Conservation (phyloP, 352 stramenopile species). For the Globisporangium barbulae region DNA sequence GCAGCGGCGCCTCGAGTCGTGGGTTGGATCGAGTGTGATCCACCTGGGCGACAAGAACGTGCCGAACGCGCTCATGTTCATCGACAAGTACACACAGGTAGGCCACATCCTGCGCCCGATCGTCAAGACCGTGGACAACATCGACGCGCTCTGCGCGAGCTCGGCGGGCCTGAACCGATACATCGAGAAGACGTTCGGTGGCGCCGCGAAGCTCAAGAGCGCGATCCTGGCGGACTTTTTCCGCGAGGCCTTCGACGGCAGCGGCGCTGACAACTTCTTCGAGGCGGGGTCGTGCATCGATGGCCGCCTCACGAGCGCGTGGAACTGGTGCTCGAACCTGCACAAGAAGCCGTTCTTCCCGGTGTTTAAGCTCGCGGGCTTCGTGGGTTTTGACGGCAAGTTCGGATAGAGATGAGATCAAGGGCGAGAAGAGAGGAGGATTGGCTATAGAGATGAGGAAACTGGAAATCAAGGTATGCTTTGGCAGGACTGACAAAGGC, state of each 20-base stretch:
- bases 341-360: constrained; percentile 93
- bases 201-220: constrained; percentile 74
- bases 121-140: constrained; percentile 79
- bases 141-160: constrained; percentile 50
- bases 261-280: constrained; percentile 94
- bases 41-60: constrained; percentile 98
- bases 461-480: not conserved
- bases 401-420: constrained; percentile 61
- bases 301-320: constrained; percentile 94
- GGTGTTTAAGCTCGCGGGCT: constrained; percentile 96
- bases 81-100: constrained; percentile 98
- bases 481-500: not conserved
- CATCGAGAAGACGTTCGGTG: constrained; percentile 82
- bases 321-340: constrained; percentile 97
- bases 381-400: constrained; percentile 96
- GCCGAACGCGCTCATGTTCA: constrained; percentile 97
- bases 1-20: constrained; percentile 71
- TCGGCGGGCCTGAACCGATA: constrained; percentile 56
- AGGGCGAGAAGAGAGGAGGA: constrained; percentile 2
- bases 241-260: constrained; percentile 94
- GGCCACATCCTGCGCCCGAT: constrained; percentile 86
- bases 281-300: constrained; percentile 96
- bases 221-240: constrained; percentile 96
- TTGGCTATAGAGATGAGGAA: not conserved
- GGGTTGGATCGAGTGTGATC: constrained; percentile 95